These are phyloP conservation scores for Candolleomyces eurysporus DNA, from an alignment of 768 basidiomycete species.

Conservation along the genomic window DNA sequence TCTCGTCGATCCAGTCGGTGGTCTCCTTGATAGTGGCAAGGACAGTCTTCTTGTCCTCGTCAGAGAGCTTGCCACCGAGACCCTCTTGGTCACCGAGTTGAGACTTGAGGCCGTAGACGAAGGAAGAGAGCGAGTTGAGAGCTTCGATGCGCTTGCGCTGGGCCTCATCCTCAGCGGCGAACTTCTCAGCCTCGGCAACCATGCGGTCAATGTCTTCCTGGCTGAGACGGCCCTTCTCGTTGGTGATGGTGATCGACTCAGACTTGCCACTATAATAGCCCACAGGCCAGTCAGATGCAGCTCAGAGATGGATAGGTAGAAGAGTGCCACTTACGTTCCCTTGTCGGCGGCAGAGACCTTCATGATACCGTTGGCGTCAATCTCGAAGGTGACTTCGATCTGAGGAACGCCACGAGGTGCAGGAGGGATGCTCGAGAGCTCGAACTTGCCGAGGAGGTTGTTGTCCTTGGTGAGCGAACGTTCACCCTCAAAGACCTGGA, in stretches of 20 bases:
- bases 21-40: conserved; percentile 81
- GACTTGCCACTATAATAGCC: conserved; percentile 65
- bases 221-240: conserved; percentile 90
- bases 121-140: conserved; percentile 78
- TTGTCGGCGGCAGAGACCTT: conserved; percentile 91
- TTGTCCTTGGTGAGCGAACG: conserved; percentile 98
- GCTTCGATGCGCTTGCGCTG: conserved; percentile 83
- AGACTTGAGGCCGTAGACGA: conserved; percentile 83
- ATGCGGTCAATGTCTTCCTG: conserved; percentile 94
- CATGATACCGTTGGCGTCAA: conserved; percentile 95
- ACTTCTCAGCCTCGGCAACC: conserved; percentile 93
- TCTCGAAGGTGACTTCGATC: conserved; percentile 95
- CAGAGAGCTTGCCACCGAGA: conserved; percentile 82
- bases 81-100: conserved; percentile 87
- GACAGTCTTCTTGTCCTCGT: conserved; percentile 83
- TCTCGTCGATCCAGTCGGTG: conserved; percentile 89
- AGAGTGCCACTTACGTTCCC: conserved; percentile 65
- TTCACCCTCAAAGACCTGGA: conserved; percentile 98
- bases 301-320: background rate
- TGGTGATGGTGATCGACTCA: conserved; percentile 89
- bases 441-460: conserved; percentile 96
- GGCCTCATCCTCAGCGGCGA: conserved; percentile 75
- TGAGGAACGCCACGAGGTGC: conserved; percentile 97
- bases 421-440: conserved; percentile 88
- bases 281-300: background rate